These are phyloP conservation scores for Coccomyxa subellipsoidea DNA, from an alignment of 163 green algal genomes.

Conservation along the genomic window DNA sequence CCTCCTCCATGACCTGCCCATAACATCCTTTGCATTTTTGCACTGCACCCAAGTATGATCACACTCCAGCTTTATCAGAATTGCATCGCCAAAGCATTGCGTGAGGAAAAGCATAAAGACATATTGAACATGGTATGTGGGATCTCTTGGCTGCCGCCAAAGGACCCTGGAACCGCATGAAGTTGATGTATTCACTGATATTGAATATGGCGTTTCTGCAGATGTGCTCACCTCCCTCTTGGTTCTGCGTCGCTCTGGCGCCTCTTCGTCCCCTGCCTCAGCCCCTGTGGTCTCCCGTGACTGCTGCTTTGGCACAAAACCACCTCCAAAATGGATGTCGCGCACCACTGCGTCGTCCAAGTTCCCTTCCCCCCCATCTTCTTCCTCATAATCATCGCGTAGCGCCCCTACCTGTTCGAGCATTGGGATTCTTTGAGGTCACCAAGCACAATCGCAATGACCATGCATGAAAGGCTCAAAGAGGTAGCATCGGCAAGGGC, in stretches of 20 bases:
- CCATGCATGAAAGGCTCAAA: too few species aligned
- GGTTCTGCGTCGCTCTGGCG: conserved; percentile 43
- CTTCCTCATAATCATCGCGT: neutral
- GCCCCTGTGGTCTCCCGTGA: neutral
- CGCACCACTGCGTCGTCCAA: conserved; percentile 2
- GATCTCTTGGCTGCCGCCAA: too few species aligned
- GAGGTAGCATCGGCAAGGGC: too few species aligned
- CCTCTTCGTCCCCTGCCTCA: conserved; percentile 18
- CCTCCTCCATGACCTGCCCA: conserved; percentile 91
- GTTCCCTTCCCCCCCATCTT: neutral
- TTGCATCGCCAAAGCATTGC: too few species aligned
- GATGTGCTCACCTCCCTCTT: conserved; percentile 76
- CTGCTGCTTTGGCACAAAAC: conserved; percentile 36
- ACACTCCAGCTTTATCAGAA: too few species aligned
- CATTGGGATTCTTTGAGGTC: neutral
- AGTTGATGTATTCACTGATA: too few species aligned
- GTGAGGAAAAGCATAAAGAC: too few species aligned
- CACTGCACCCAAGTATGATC: too few species aligned
- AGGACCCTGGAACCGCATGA: too few species aligned
- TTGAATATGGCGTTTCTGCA: too few species aligned
- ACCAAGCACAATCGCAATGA: too few species aligned
- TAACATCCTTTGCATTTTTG: neutral
- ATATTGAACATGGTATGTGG: too few species aligned
- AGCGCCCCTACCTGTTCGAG: neutral
- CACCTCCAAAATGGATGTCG: conserved; percentile 68